Percentiles rank a stretch among this genome's conserved stretches.
Conservation (phyloP, 164 flowering plant genomes). For the Taxillus chinensis region DNA sequence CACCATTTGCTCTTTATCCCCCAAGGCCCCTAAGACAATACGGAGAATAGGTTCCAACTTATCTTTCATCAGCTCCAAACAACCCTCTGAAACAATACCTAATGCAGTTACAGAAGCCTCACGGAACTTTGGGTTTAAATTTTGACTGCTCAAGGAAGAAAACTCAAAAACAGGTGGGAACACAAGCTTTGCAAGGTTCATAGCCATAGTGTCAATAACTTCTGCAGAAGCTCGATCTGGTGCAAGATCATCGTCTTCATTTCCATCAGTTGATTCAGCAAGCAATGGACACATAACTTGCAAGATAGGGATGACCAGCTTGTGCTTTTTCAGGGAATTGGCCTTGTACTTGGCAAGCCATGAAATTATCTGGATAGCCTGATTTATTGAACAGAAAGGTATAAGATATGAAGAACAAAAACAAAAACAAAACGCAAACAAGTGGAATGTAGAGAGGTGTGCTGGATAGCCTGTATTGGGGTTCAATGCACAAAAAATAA, state of each 20-base stretch:
- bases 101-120: conserved; percentile 88
- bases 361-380: conserved; percentile 95
- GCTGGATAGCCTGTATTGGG: too few species aligned
- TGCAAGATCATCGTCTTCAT: conserved; percentile 88
- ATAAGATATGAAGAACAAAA: neutral
- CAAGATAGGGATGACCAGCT: conserved; percentile 70
- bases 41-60: conserved; percentile 71
- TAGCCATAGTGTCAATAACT: conserved; percentile 91
- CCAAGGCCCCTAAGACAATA: conserved; percentile 66
- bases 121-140: conserved; percentile 61
- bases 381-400: conserved; percentile 15
- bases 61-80: conserved; percentile 68
- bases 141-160: conserved; percentile 70
- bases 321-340: conserved; percentile 78
- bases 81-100: conserved; percentile 90
- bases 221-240: conserved; percentile 96
- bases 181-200: conserved; percentile 74
- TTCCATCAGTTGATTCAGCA: conserved; percentile 57
- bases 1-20: conserved; percentile 89
- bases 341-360: conserved; percentile 93
- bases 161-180: conserved; percentile 80
- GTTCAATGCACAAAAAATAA: neutral
- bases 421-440: conserved; percentile 3
- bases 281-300: conserved; percentile 94
- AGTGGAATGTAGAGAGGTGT: too few species aligned